Conservation (phyloP, 371 early-diverging fungal species). For the Apophysomyces variabilis region DNA sequence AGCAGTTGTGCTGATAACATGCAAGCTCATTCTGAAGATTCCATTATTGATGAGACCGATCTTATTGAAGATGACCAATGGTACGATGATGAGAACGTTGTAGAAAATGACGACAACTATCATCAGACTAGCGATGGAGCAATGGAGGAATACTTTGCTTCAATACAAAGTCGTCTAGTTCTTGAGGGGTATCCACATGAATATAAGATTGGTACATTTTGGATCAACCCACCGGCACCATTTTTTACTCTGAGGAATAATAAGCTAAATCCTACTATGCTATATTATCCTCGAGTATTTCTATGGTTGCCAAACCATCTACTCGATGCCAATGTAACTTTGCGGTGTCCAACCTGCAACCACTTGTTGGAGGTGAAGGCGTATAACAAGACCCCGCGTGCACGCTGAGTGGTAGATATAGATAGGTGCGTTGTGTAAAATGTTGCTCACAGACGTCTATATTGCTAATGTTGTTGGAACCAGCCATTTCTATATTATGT, state of each 20-base stretch:
- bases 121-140: neutral
- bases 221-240: conserved; percentile 11
- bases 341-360: conserved; percentile 7
- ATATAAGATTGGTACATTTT: neutral
- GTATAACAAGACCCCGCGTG: conserved; percentile 6
- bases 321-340: neutral
- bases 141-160: neutral
- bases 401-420: conserved; percentile 12
- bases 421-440: neutral
- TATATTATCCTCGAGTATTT: conserved; percentile 12
- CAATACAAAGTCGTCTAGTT: neutral
- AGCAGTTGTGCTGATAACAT: too few relatives aligned
- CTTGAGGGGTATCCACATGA: neutral
- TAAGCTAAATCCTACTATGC: neutral
- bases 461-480: neutral
- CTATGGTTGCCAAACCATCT: conserved; percentile 1
- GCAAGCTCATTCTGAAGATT: too few relatives aligned
- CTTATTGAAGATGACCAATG: neutral
- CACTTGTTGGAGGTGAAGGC: neutral
- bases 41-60: neutral
- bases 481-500: conserved; percentile 23
- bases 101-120: neutral
- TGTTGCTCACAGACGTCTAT: neutral
- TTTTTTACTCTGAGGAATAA: conserved; percentile 9
- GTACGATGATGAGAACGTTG: neutral